Conservation (phyloP, 768 basidiomycete genomes). For the Astraeus odoratus region DNA sequence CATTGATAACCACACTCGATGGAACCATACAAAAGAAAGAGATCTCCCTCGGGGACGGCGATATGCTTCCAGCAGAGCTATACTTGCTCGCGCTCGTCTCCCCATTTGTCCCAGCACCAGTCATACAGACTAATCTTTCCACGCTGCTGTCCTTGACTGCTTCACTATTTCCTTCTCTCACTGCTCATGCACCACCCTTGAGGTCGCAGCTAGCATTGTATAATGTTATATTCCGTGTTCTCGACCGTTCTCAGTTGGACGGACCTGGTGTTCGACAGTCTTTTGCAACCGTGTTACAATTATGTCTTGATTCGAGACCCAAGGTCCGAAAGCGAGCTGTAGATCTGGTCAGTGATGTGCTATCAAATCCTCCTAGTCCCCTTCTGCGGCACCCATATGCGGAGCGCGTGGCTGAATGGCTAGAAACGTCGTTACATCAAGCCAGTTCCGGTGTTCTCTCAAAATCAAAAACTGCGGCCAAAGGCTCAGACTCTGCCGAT, state of each 20-base stretch:
- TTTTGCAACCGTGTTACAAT: constrained; percentile 77
- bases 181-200: constrained; percentile 64
- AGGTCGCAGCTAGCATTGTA: constrained; percentile 83
- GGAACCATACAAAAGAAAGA: constrained; percentile 62
- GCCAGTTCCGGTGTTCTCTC: constrained; percentile 54
- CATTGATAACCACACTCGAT: constrained; percentile 77
- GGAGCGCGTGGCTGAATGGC: constrained; percentile 74
- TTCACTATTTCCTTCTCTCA: constrained; percentile 68
- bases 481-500: constrained; percentile 56
- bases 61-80: constrained; percentile 27
- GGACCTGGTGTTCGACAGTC: constrained; percentile 63
- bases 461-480: constrained; percentile 49
- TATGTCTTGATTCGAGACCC: constrained; percentile 82
- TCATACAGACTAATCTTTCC: constrained; percentile 69
- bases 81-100: constrained; percentile 30
- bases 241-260: constrained; percentile 70
- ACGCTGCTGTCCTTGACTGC: constrained; percentile 68
- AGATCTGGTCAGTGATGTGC: constrained; percentile 74
- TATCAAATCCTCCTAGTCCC: constrained; percentile 73
- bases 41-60: constrained; percentile 65
- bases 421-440: constrained; percentile 57
- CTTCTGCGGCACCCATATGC: constrained; percentile 81
- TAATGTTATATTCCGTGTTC: constrained; percentile 55
- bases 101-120: constrained; percentile 59
- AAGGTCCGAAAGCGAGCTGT: constrained; percentile 91